A percentile compares a stretch with the other conserved stretches of the same genome.
phyloP scores from a whole-genome alignment of 306 rosid species.

The Quercus alba region DNA sequence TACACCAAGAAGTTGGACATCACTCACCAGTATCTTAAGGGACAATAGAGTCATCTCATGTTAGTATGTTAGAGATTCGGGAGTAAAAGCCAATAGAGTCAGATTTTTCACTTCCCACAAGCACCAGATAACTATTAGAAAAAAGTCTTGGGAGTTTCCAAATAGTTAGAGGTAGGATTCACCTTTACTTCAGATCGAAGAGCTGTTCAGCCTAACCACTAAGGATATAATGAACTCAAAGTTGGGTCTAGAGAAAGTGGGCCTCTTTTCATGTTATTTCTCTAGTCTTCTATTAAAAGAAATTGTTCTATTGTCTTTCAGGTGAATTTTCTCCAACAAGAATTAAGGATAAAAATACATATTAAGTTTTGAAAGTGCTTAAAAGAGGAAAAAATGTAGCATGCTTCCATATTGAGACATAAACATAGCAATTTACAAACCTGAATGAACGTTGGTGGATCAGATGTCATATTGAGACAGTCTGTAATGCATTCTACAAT shows the following conservation, averaged over 20 bases:
- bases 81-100: too few relatives aligned
- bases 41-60: too few relatives aligned
- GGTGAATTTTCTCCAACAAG: neutral
- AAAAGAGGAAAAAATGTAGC: neutral
- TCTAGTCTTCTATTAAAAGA: too few relatives aligned
- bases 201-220: neutral
- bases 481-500: slow-evolving; percentile 2
- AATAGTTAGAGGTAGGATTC: too few relatives aligned
- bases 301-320: neutral
- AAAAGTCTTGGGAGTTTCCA: too few relatives aligned
- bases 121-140: too few relatives aligned
- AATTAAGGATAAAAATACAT: neutral
- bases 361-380: neutral
- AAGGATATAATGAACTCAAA: neutral
- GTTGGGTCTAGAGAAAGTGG: neutral
- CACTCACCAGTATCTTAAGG: too few relatives aligned
- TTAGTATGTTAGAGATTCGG: too few relatives aligned
- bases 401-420: too few relatives aligned
- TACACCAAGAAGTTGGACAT: too few relatives aligned
- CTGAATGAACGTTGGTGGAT: slow-evolving; percentile 43
- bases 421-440: neutral
- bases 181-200: too few relatives aligned
- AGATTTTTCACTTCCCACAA: too few relatives aligned
- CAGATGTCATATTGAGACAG: slow-evolving; percentile 3
- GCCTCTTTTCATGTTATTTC: neutral